phyloP scores from a whole-genome alignment of 441 rosid genomes.

The Theobroma grandiflorum region DNA sequence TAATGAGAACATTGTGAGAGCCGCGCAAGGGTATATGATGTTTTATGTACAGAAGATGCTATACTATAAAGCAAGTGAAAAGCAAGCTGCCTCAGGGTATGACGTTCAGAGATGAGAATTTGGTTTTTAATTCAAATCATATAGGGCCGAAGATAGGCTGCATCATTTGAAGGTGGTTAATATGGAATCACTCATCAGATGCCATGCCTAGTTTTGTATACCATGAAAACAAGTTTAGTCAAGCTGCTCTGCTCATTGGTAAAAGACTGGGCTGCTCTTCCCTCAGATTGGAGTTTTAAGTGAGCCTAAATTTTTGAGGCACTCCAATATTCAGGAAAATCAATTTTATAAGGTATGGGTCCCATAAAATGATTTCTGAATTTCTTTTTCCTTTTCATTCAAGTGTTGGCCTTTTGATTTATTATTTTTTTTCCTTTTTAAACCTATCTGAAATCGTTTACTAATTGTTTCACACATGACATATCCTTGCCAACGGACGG shows the following conservation, averaged over 20 bases:
- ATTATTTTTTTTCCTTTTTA: not conserved
- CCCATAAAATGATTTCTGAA: conserved; percentile 35
- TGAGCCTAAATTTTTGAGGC: conserved; percentile 61
- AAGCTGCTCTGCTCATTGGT: conserved; percentile 15
- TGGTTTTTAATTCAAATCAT: conserved; percentile 6
- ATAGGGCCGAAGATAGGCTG: not conserved
- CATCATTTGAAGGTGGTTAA: conserved; percentile 5
- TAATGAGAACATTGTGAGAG: conserved; percentile 70
- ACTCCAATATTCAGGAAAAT: conserved; percentile 32
- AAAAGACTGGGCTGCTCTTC: conserved; percentile 17
- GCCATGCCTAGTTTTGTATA: conserved; percentile 26
- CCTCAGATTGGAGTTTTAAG: conserved; percentile 27
- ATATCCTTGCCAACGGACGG: not conserved
- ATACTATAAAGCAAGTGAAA: conserved; percentile 63
- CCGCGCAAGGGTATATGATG: conserved; percentile 86
- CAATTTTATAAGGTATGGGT: conserved; percentile 35
- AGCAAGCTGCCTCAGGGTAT: conserved; percentile 36
- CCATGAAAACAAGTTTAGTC: not conserved
- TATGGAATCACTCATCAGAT: conserved; percentile 12
- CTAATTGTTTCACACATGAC: conserved; percentile 18
- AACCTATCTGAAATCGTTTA: conserved; percentile 27
- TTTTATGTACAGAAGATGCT: conserved; percentile 83
- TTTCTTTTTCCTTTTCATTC: conserved; percentile 26
- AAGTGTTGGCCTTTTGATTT: conserved; percentile 38
- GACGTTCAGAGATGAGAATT: conserved; percentile 16